Conservation (phyloP, 2,329 filamentous ascomycete genomes). For the Amauroascus niger region DNA sequence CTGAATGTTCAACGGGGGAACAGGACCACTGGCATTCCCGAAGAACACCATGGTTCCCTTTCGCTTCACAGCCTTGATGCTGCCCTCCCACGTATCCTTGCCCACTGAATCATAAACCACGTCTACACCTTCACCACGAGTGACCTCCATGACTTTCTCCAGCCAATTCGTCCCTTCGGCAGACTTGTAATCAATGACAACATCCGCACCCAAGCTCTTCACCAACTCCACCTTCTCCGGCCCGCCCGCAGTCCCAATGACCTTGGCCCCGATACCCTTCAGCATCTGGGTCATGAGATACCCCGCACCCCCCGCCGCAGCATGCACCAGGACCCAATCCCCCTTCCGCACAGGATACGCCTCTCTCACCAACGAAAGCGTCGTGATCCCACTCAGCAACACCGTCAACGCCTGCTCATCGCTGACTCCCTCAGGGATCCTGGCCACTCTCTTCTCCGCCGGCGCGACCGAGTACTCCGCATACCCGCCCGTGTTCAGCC, state of each 20-base stretch:
- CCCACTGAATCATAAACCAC: conserved; percentile 83
- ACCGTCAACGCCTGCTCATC: conserved; percentile 57
- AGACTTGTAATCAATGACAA: conserved; percentile 69
- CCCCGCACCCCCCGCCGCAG: conserved; percentile 74
- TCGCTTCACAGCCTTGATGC: conserved; percentile 60
- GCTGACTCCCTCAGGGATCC: conserved; percentile 54
- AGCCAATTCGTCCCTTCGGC: conserved; percentile 72
- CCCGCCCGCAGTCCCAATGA: conserved; percentile 70
- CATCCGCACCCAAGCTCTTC: conserved; percentile 55
- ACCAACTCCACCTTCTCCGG: conserved; percentile 63
- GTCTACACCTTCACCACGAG: conserved; percentile 59
- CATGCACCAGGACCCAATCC: conserved; percentile 76
- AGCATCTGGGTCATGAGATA: conserved; percentile 67
- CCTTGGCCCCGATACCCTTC: conserved; percentile 59
- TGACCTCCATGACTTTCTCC: conserved; percentile 76
- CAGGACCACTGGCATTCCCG: conserved; percentile 71
- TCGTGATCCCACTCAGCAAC: conserved; percentile 74
- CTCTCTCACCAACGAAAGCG: conserved; percentile 68
- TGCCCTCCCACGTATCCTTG: conserved; percentile 71
- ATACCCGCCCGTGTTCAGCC: conserved; percentile 49
- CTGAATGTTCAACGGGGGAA: conserved; percentile 57
- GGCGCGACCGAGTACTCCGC: conserved; percentile 51
- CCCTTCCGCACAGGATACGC: conserved; percentile 59
- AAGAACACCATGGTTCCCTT: conserved; percentile 73
- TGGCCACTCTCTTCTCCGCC: conserved; percentile 44